Base-by-base conservation (phyloP, 129 eudicot species). In the Centaurea solstitialis region DNA sequence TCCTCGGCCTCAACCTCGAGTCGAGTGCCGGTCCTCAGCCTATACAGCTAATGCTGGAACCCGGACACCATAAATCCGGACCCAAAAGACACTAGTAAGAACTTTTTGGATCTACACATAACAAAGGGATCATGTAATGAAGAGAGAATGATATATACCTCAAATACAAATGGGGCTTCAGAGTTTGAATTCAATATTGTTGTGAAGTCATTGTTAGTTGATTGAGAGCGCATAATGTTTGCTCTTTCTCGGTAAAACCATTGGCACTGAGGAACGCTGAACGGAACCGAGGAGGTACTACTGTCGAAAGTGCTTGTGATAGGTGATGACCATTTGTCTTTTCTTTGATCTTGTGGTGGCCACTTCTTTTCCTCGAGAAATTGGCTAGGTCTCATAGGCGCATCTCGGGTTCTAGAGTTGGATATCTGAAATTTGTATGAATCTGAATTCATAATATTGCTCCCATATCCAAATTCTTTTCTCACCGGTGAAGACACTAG, bases 331-430 rank as follows among this genome's bases (percentile, higher is more conserved):
- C 80, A 82, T 79, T 76, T 83, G 7, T 76, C 85, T 38, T 76
- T 83, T 37, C 82, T 62, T 45, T 74, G 76, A 80, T 89, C 83
- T 1, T 75, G 76, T 5, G 88, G 84, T 13, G 87, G 88, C 92
- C 98, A 87, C 74, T 85, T 90, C 86, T 89, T 88, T 76, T 87
- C 94, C 86, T 88, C 94, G 0, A 86, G 85, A 85, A 77, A 83
- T 28, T 84, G 91, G 83, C 82, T 86, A 38, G 87, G 86, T 76
- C 85, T 87, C 39, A 81, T 70, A 4, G 91, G 79, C 9, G 53
- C 74, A 61, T 33, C 67, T 23, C 85, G 57, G 43, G 57, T 68
- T 81, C 79, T 59, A 72, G 76, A 71, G 68, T 69, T 76, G 0
- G 41, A 43, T 62, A 23, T 75, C 22, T 39, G 68, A 13, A 72